Percentiles rank a stretch among this genome's conserved stretches.
phyloP scores from a whole-genome alignment of 2,329 filamentous ascomycete genomes.

The Aspergillus floridensis region DNA sequence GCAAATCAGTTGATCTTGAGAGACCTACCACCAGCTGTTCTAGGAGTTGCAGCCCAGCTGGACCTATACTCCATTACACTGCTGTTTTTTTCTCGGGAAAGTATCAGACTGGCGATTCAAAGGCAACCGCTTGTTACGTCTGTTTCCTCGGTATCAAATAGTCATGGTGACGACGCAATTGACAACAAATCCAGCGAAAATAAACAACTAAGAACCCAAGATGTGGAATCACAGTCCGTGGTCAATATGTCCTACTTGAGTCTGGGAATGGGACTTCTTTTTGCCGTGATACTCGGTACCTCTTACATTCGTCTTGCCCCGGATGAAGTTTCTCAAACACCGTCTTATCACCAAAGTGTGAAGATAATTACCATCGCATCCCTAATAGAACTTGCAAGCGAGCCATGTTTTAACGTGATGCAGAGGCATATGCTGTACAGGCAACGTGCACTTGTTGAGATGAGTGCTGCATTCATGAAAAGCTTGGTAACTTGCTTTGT shows the following conservation, averaged over 20 bases:
- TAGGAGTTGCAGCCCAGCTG: constrained; percentile 84
- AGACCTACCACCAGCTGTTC: constrained; percentile 76
- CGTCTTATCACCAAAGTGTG: constrained; percentile 61
- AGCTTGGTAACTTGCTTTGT: constrained; percentile 71
- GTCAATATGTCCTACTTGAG: constrained; percentile 87
- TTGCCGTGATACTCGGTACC: constrained; percentile 63
- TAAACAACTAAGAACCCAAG: constrained; percentile 21
- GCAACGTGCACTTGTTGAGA: constrained; percentile 78
- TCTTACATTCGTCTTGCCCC: constrained; percentile 62
- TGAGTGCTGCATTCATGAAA: constrained; percentile 72
- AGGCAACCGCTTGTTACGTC: constrained; percentile 56
- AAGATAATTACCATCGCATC: constrained; percentile 57
- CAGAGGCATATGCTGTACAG: constrained; percentile 79
- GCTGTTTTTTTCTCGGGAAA: constrained; percentile 93
- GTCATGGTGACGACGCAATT: constrained; percentile 9
- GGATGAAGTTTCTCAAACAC: constrained; percentile 53
- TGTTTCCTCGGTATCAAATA: constrained; percentile 16
- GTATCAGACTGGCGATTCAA: constrained; percentile 85
- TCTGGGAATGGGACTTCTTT: constrained; percentile 63
- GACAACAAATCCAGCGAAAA: not conserved
- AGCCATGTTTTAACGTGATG: constrained; percentile 85
- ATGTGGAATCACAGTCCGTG: constrained; percentile 62
- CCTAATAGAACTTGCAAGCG: constrained; percentile 73
- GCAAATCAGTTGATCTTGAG: constrained; percentile 90
- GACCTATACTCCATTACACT: constrained; percentile 90